Evolutionary conservation across 192 early-diverging fungal genomes (phyloP), one percentile per base, ranked within the genome.

Genomic region (Fimicolochytrium jonesii): DNA sequence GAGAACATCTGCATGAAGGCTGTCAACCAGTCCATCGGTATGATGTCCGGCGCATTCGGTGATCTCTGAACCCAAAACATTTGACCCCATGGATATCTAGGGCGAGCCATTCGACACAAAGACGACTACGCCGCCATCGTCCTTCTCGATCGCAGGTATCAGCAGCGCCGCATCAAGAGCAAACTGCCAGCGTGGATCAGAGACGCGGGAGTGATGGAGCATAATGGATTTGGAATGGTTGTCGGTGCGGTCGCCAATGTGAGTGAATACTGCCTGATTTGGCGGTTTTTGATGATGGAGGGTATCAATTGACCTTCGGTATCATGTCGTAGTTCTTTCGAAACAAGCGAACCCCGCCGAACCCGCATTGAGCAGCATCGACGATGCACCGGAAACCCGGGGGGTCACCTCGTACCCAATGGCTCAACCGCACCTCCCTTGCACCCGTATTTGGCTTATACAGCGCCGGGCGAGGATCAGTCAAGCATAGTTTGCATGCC

Each of bases 1-100:
- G 90, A 95, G 59, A 90, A 92, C 55, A 66, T 95, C 34, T 94
- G 92, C 70, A 95, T 96, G 92, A 82, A 87, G 22, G 90, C 90
- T 2, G 90, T 96, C 0, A 94, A 97, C 70, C 93, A 95, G 73
- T 86, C 85, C 2, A 91, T 92, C 51, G 81, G 82, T 83, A 35
- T 46, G 41, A 52, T 26, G 6, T 45, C 11, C 55, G 51, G 35
- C 13, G 29, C 29, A 20, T 56, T 56, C 17, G 30, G 26, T 17
- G 37, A 39, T 9, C 37, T 39, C 37, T 39, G 37, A 39, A 39
- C 10, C 9, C 37, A n/a, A n/a, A n/a, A n/a, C n/a, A n/a, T n/a
- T n/a, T n/a, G n/a, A n/a, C n/a, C n/a, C n/a, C n/a, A n/a, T 17
- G 37, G 37, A 17, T 48, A 7, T 7, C 28, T 64, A 78, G 93